Evolutionary conservation across 257 asterid species (phyloP), one percentile per base, ranked within the genome.

Genomic region (Osmanthus fragrans): DNA sequence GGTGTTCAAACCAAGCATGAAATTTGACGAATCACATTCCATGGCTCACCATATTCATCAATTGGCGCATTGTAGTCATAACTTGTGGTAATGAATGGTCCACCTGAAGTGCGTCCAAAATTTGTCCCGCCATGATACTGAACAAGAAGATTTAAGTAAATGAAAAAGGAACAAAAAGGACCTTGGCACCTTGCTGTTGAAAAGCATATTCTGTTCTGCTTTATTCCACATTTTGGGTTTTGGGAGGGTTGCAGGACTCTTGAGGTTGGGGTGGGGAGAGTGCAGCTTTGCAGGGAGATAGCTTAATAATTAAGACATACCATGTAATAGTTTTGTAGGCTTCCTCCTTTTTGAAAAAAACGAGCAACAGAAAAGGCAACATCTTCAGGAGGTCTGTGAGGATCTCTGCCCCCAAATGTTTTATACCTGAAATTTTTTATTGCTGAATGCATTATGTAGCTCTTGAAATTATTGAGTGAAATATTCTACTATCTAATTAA

Each of bases 91-190:
- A 94, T 94, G 86, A 92, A 92, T 58, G 98, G 98, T 60, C 98
- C 98, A 82, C 98, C 98, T 70, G 97, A 80, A 74, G 97, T 92
- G 84, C 98, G 97, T 74, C 97, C 97, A 87, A 94, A 94, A 90
- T 94, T 94, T 51, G 98, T 94, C 40, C 98, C 98, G 23, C 98
- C 98, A 82, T 94, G 98, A 88, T 92, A 94, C 98, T 94, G 81
- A 51, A 79, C 66, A 72, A 64, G 56, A 64, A 75, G 70, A 82
- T 54, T 54, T 42, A 79, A 76, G 60, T 71, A 39, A 73, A 78
- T 21, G 49, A 58, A 70, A 54, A 54, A 33, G 80, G 70, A 83
- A 58, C 36, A 69, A 69, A 73, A 72, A n/a, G 75, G 64, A 74
- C 16, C 65, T 71, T 23, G 65, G 75, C 54, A 74, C 16, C 65